Evolutionary conservation across 73 alveolate species (phyloP), one percentile per base, ranked within the genome.

Genomic region (Symbiodinium natans): DNA sequence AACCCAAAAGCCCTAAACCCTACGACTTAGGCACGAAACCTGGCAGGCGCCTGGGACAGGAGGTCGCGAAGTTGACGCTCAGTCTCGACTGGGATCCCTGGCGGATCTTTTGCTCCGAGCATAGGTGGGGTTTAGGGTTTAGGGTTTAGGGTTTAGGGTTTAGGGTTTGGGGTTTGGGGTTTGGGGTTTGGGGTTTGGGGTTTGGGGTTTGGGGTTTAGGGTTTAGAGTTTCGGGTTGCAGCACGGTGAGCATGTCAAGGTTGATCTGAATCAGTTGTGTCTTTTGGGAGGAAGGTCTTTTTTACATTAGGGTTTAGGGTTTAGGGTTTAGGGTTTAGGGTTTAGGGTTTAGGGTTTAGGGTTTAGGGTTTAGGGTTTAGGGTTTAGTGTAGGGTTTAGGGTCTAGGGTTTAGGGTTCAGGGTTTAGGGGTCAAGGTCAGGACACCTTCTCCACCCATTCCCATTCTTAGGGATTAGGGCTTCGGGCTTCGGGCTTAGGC

Each of bases 21-120:
- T n/a, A n/a, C n/a, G n/a, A n/a, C n/a, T n/a, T n/a, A n/a, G n/a
- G n/a, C n/a, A n/a, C 59, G 33, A 25, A 19, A 19, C 82, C 82
- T n/a, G 82, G 82, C 15, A 21, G 38, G 33, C 38, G 83, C 93
- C 93, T 86, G 82, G 15, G 82, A 33, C 93, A 86, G 25, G 59
- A 86, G 8, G 21, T 86, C 93, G 6, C 93, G 43, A 4, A 86
- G 83, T 29, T 86, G 56, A 10, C 38, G 83, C 31, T 86, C 93
- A n/a, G 63, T 86, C 93, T 86, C 59, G 40, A 86, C 59, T 0
- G 38, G 41, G 11, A 86, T 33, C 31, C 83, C 93, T 86, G 36
- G 59, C 82, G 77, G n/a, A n/a, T n/a, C n/a, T n/a, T n/a, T n/a
- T n/a, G n/a, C n/a, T n/a, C n/a, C n/a, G n/a, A n/a, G n/a, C n/a